phyloP scores from a whole-genome alignment of 306 rosid genomes.

The Quercus rubra region DNA sequence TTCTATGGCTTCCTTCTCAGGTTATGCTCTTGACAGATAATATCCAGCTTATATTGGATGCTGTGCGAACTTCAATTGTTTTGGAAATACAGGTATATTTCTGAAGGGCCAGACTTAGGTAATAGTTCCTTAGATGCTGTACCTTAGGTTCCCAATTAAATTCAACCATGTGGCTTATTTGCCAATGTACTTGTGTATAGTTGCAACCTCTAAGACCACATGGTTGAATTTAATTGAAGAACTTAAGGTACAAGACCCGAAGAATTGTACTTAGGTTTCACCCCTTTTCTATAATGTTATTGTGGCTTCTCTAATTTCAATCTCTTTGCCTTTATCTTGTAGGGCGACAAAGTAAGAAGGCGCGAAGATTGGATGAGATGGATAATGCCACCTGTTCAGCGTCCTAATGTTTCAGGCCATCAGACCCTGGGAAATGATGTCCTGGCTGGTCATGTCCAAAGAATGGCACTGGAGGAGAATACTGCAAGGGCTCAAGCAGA shows the following conservation, averaged over 20 bases:
- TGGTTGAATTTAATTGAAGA: no score
- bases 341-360: conserved; percentile 84
- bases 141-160: no score
- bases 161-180: no score
- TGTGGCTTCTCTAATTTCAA: neutral
- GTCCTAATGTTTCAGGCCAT: conserved; percentile 28
- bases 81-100: conserved; percentile 71
- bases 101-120: neutral
- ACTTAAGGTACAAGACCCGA: no score
- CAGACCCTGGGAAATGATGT: conserved; percentile 35
- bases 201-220: no score
- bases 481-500: conserved; percentile 19
- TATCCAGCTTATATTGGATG: conserved; percentile 59
- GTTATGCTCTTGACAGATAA: conserved; percentile 68
- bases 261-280: no score
- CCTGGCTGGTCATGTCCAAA: conserved; percentile 45
- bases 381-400: conserved; percentile 51
- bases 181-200: no score
- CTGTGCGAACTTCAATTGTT: conserved; percentile 50
- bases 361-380: conserved; percentile 68
- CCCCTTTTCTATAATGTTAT: neutral
- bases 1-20: conserved; percentile 30
- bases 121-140: no score
- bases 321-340: conserved; percentile 1
- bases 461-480: conserved; percentile 42